These are phyloP conservation scores for Dipodascus geniculatus DNA, from an alignment of 805 yeast genomes.

Conservation along the genomic window DNA sequence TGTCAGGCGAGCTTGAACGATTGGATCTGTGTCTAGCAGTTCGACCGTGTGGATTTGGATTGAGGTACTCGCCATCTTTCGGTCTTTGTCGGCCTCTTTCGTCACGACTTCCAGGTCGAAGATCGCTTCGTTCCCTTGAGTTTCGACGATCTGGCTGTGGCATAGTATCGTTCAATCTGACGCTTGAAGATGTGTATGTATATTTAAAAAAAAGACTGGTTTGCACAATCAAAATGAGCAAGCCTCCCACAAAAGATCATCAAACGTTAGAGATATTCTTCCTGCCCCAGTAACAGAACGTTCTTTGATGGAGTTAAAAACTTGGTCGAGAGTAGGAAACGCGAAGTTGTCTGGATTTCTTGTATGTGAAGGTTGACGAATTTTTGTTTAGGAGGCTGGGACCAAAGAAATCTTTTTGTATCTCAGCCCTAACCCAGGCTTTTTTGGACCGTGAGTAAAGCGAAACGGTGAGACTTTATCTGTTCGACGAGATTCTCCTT, in stretches of 20 bases:
- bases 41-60: not conserved
- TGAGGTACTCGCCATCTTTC: too few species aligned
- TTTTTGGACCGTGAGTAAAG: too few species aligned
- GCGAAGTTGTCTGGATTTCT: not conserved
- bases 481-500: too few species aligned
- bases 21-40: not conserved
- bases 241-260: not conserved
- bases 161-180: not conserved
- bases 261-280: not conserved
- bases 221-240: not conserved
- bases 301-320: too few species aligned
- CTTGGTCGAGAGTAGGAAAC: too few species aligned
- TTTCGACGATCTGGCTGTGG: not conserved
- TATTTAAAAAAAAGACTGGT: not conserved
- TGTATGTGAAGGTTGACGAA: not conserved
- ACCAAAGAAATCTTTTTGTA: not conserved
- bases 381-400: not conserved
- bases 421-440: not conserved
- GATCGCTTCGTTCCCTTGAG: not conserved
- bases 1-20: not conserved
- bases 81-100: not conserved
- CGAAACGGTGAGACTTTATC: too few species aligned
- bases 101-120: not conserved
- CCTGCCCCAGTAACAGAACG: too few species aligned
- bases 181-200: not conserved